Conservation (phyloP, 164 flowering plant species). For the Aristolochia contorta region DNA sequence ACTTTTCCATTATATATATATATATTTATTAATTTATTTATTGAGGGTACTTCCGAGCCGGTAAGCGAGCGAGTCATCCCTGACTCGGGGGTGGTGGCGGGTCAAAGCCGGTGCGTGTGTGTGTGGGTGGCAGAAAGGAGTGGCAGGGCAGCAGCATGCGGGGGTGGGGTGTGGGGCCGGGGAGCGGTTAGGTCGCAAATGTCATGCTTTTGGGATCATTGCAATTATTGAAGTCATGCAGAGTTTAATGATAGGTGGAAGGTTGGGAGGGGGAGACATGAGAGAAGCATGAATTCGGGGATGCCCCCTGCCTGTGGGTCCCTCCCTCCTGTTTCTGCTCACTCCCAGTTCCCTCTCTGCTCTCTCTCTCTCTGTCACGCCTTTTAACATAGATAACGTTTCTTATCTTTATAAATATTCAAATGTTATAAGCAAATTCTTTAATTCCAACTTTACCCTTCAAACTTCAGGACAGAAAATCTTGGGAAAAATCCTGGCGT, state of each 20-base stretch:
- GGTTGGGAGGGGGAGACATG: constrained; percentile 11
- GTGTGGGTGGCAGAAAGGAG: too few species aligned
- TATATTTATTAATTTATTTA: too few species aligned
- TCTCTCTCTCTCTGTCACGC: not conserved
- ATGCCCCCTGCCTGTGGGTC: constrained; percentile 2
- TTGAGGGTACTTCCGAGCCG: too few species aligned
- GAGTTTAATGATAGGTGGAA: constrained; percentile 43
- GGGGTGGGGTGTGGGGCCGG: not conserved
- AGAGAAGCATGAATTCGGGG: constrained; percentile 20
- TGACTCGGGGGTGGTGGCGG: not conserved
- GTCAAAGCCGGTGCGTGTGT: not conserved
- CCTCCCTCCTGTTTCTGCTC: not conserved
- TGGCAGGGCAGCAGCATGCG: constrained; percentile 3
- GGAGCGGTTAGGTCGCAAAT: constrained; percentile 34
- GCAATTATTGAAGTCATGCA: constrained; percentile 85
- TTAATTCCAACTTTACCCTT: not conserved
- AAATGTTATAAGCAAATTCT: too few species aligned
- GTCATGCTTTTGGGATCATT: constrained; percentile 85
- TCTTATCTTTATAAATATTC: not conserved
- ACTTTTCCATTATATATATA: too few species aligned
- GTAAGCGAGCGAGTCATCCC: too few species aligned
- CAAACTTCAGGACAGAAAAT: too few species aligned
- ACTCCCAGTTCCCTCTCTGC: not conserved
- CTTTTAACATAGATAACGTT: constrained; percentile 16
- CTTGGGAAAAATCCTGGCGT: too few species aligned